A percentile compares a stretch with the other conserved stretches of the same genome.
These are phyloP conservation scores for Taphrina wiesneri DNA, from an alignment of 1,139 yeast species.

Conservation along the genomic window DNA sequence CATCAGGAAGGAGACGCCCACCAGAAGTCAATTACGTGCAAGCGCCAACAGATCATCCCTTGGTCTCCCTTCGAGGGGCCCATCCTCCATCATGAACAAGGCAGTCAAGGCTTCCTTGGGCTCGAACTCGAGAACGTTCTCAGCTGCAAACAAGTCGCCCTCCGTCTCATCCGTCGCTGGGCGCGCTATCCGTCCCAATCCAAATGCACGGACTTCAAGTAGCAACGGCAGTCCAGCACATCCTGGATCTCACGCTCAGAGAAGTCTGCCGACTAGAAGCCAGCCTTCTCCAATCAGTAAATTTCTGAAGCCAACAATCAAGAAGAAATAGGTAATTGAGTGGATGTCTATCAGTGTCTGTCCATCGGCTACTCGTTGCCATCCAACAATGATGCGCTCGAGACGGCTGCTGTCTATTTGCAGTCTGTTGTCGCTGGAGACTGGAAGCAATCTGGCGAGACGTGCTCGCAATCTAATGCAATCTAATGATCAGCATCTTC, in stretches of 20 bases:
- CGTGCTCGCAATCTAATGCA: neutral
- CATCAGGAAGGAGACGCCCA: constrained; percentile 12
- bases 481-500: neutral
- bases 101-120: constrained; percentile 14
- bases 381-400: too few relatives aligned
- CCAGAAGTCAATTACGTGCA: neutral
- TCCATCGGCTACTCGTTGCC: neutral
- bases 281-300: neutral
- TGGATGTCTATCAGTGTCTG: too few relatives aligned
- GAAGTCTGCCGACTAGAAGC: neutral
- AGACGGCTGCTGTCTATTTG: neutral
- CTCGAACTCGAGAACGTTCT: neutral
- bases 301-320: neutral
- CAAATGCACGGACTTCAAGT: neutral
- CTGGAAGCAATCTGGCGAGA: neutral
- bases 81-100: constrained; percentile 12
- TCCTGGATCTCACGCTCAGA: neutral
- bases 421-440: neutral
- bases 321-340: neutral
- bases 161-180: neutral
- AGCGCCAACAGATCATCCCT: neutral
- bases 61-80: neutral
- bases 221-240: neutral
- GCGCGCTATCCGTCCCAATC: constrained; percentile 9
- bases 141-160: neutral